A percentile compares a stretch with the other conserved stretches of the same genome.
Evolutionary conservation across 2,329 filamentous ascomycete species (phyloP).

Genomic region (Dactylonectria estremocensis): DNA sequence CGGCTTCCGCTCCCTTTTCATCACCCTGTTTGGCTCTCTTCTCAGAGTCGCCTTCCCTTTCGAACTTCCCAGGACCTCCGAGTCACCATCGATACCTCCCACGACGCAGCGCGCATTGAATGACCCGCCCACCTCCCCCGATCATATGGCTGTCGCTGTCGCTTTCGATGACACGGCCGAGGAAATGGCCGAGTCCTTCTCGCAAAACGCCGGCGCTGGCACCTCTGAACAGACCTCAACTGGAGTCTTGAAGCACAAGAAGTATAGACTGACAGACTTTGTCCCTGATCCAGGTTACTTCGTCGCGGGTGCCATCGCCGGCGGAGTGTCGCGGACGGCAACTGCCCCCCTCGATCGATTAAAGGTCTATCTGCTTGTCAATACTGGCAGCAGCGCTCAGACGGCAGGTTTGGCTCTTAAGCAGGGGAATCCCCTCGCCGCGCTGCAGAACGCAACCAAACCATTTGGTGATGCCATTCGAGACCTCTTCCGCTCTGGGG

Average conservation of each 20-base stretch:
- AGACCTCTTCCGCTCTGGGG: slow-evolving; percentile 88
- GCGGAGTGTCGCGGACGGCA: slow-evolving; percentile 93
- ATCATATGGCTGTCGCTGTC: slow-evolving; percentile 40
- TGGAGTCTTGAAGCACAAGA: slow-evolving; percentile 57
- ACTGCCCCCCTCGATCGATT: slow-evolving; percentile 97
- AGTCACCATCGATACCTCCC: slow-evolving; percentile 39
- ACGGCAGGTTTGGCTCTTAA: slow-evolving; percentile 77
- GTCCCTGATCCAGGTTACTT: slow-evolving; percentile 97
- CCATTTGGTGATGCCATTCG: slow-evolving; percentile 82
- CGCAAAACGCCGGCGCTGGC: slow-evolving; percentile 53
- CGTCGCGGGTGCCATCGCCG: slow-evolving; percentile 93
- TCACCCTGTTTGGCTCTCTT: slow-evolving; percentile 83
- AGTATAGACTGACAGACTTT: slow-evolving; percentile 74
- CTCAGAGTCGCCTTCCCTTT: slow-evolving; percentile 74
- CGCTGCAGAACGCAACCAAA: slow-evolving; percentile 75
- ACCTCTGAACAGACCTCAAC: slow-evolving; percentile 54
- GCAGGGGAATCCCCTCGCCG: slow-evolving; percentile 76
- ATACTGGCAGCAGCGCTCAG: slow-evolving; percentile 71
- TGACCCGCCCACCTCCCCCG: slow-evolving; percentile 30
- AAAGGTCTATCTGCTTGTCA: slow-evolving; percentile 97
- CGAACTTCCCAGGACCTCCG: slow-evolving; percentile 51
- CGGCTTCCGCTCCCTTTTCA: slow-evolving; percentile 70
- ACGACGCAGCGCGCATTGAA: slow-evolving; percentile 30
- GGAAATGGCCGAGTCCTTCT: slow-evolving; percentile 43
- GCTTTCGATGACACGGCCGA: slow-evolving; percentile 44